Conservation (phyloP, 495 filamentous ascomycete species). For the Mytilinidion resinicola region DNA sequence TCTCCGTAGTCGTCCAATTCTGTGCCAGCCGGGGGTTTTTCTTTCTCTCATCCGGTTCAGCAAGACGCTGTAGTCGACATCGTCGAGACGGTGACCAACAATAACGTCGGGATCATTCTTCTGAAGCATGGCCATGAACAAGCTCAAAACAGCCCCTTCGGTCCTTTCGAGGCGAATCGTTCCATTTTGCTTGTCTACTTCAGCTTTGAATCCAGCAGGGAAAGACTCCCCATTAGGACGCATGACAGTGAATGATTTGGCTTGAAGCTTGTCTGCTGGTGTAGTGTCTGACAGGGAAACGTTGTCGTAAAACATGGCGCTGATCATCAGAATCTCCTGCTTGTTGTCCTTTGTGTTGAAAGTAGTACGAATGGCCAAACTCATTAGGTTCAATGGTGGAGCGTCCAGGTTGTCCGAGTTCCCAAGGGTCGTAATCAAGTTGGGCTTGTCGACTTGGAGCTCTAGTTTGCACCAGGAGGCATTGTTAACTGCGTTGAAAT, state of each 20-base stretch:
- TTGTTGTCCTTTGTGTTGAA: conserved; percentile 93
- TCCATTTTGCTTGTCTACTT: conserved; percentile 63
- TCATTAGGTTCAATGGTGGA: conserved; percentile 90
- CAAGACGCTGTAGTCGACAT: conserved; percentile 89
- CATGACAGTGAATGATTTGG: conserved; percentile 84
- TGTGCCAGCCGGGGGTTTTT: conserved; percentile 88
- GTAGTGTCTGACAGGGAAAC: conserved; percentile 83
- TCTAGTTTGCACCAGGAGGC: conserved; percentile 97
- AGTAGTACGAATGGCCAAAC: conserved; percentile 76
- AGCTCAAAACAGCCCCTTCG: conserved; percentile 74
- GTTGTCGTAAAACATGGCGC: conserved; percentile 86
- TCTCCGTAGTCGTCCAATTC: conserved; percentile 78
- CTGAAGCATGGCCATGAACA: conserved; percentile 83
- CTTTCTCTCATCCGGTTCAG: conserved; percentile 81
- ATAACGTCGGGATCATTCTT: conserved; percentile 87
- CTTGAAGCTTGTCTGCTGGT: conserved; percentile 77
- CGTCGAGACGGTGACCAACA: conserved; percentile 92
- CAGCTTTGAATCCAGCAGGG: conserved; percentile 76
- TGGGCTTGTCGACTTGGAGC: conserved; percentile 70
- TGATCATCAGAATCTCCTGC: conserved; percentile 87
- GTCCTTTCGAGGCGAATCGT: conserved; percentile 71
- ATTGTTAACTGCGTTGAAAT: conserved; percentile 81
- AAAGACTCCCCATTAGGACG: conserved; percentile 69
- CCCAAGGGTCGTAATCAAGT: conserved; percentile 58
- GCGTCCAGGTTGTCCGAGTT: conserved; percentile 73